phyloP scores from a whole-genome alignment of 352 stramenopile genomes.

The Pythium graminicola region DNA sequence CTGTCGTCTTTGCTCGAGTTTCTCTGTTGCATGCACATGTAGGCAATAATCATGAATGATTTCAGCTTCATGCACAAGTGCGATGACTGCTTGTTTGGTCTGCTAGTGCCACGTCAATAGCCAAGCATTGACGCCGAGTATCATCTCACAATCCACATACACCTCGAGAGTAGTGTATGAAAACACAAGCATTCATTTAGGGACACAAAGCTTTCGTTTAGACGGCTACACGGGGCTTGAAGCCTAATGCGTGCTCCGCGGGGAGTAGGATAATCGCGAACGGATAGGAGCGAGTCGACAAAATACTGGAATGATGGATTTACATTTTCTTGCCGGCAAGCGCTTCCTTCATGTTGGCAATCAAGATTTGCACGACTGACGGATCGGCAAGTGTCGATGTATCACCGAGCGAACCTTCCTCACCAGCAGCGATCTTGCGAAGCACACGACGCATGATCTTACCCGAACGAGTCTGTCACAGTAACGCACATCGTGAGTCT shows the following conservation, averaged over 20 bases:
- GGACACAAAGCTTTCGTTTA: not conserved
- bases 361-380: conserved; percentile 90
- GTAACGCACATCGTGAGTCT: not conserved
- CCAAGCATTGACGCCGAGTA: too few relatives aligned
- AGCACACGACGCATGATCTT: conserved; percentile 99
- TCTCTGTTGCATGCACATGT: too few relatives aligned
- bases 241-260: not conserved
- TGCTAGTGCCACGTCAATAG: too few relatives aligned
- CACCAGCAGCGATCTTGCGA: conserved; percentile 95
- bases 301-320: conserved; percentile 8
- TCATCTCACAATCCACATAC: too few relatives aligned
- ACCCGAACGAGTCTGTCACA: conserved; percentile 85
- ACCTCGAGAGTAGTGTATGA: not conserved
- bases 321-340: conserved; percentile 62
- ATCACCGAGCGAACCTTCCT: conserved; percentile 94
- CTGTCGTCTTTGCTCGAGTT: too few relatives aligned
- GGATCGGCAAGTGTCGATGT: conserved; percentile 96
- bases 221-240: too few relatives aligned
- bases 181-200: not conserved
- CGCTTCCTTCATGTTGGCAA: conserved; percentile 79
- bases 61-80: too few relatives aligned
- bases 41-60: too few relatives aligned
- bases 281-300: not conserved
- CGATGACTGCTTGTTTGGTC: too few relatives aligned
- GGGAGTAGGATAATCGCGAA: conserved; percentile 1